These are phyloP conservation scores for Parathielavia hyrcaniae DNA, from an alignment of 495 filamentous ascomycete genomes.

Conservation along the genomic window DNA sequence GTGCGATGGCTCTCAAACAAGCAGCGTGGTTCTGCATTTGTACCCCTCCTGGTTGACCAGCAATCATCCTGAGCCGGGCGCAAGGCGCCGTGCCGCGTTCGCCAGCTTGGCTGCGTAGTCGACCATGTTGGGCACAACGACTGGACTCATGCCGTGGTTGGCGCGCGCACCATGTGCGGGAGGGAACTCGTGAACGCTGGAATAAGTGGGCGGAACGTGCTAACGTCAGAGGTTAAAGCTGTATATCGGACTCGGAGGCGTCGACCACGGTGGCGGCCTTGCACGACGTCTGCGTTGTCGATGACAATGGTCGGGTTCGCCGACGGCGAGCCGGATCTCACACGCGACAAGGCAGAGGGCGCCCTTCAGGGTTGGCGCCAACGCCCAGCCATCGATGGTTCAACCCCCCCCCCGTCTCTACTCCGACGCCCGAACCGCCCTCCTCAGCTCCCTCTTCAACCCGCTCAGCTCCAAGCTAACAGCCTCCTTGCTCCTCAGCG, in stretches of 20 bases:
- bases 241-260: constrained; percentile 49
- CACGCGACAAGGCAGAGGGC: constrained; percentile 43
- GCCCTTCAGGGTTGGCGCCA: neutral
- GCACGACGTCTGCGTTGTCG: constrained; percentile 67
- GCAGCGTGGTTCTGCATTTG: constrained; percentile 55
- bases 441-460: constrained; percentile 32
- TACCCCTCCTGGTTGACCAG: constrained; percentile 59
- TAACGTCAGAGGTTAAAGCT: constrained; percentile 65
- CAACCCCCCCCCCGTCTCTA: neutral
- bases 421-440: constrained; percentile 16
- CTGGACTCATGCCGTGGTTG: constrained; percentile 68
- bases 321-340: constrained; percentile 50
- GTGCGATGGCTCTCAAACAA: constrained; percentile 56
- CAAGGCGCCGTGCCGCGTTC: constrained; percentile 55
- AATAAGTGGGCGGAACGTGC: constrained; percentile 64
- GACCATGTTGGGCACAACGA: constrained; percentile 57
- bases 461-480: constrained; percentile 51
- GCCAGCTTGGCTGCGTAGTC: constrained; percentile 62
- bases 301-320: constrained; percentile 64
- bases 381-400: neutral
- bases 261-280: constrained; percentile 56
- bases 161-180: constrained; percentile 50
- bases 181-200: constrained; percentile 59
- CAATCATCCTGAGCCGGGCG: constrained; percentile 59
- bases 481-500: constrained; percentile 62